Conservation (phyloP, 306 rosid genomes). For the Vigna hirtella region DNA sequence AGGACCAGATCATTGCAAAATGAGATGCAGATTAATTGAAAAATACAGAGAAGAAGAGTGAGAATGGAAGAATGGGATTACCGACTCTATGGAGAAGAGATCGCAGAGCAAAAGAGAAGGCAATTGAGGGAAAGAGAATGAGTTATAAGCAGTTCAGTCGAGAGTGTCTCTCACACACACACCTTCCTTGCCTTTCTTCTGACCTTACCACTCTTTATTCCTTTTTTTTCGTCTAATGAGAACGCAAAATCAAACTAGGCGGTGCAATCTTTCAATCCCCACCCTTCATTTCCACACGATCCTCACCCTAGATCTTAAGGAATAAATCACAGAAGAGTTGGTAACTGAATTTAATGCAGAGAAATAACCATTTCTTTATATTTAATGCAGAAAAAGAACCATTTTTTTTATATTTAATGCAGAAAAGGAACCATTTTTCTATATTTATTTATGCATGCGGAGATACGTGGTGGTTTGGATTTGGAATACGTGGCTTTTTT, state of each 20-base stretch:
- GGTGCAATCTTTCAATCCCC: constrained; percentile 25
- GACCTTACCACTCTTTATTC: constrained; percentile 24
- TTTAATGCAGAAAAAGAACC: no score
- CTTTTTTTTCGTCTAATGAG: constrained; percentile 33
- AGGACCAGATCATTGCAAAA: not conserved
- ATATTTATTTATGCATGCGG: not conserved
- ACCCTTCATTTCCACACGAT: constrained; percentile 33
- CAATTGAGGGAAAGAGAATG: not conserved
- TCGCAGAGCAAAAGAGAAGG: constrained; percentile 2
- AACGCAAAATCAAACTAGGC: not conserved
- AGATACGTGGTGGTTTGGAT: not conserved
- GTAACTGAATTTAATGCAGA: no score
- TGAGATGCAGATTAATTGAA: not conserved
- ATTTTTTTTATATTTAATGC: no score
- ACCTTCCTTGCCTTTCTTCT: not conserved
- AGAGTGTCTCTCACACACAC: no score
- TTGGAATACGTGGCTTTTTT: not conserved
- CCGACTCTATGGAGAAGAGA: constrained; percentile 3
- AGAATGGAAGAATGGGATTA: constrained; percentile 19
- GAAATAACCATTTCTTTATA: no score
- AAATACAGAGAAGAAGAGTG: not conserved
- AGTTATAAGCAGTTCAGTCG: not conserved
- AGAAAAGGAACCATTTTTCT: no score
- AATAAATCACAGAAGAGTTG: not conserved
- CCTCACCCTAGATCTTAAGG: constrained; percentile 29